phyloP scores from a whole-genome alignment of 306 rosid species.

The Trifolium subterraneum region DNA sequence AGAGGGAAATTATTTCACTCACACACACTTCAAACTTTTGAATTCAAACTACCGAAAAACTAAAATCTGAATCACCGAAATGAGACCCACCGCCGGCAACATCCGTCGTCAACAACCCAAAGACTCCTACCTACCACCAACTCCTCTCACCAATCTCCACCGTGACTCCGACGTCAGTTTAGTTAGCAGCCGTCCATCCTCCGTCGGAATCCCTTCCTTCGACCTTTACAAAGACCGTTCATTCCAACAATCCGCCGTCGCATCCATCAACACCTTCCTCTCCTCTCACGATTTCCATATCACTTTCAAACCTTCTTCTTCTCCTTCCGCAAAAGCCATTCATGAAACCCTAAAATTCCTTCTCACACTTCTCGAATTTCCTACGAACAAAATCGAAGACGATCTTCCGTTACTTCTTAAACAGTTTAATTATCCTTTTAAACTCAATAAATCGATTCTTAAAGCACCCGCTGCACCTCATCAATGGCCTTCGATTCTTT shows the following conservation, averaged over 20 bases:
- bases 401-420: constrained; percentile 72
- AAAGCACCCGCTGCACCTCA: constrained; percentile 85
- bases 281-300: constrained; percentile 55
- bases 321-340: constrained; percentile 80
- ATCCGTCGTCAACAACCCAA: constrained; percentile 55
- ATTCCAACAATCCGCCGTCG: constrained; percentile 57
- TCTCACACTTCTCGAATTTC: constrained; percentile 54
- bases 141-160: constrained; percentile 38
- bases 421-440: constrained; percentile 65
- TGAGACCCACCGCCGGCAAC: constrained; percentile 53
- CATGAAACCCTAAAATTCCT: constrained; percentile 67
- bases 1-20: too few species aligned
- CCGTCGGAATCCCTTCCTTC: constrained; percentile 51
- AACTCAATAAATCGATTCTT: constrained; percentile 70
- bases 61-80: background rate
- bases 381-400: constrained; percentile 70
- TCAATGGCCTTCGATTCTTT: constrained; percentile 83
- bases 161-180: constrained; percentile 93
- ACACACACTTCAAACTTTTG: too few species aligned
- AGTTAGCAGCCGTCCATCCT: constrained; percentile 87
- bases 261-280: constrained; percentile 70
- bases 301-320: constrained; percentile 57
- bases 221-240: constrained; percentile 88
- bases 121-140: constrained; percentile 67
- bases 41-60: too few species aligned